Evolutionary conservation across 495 filamentous ascomycete species (phyloP).

Genomic region (Aspergillus bertholletiae): DNA sequence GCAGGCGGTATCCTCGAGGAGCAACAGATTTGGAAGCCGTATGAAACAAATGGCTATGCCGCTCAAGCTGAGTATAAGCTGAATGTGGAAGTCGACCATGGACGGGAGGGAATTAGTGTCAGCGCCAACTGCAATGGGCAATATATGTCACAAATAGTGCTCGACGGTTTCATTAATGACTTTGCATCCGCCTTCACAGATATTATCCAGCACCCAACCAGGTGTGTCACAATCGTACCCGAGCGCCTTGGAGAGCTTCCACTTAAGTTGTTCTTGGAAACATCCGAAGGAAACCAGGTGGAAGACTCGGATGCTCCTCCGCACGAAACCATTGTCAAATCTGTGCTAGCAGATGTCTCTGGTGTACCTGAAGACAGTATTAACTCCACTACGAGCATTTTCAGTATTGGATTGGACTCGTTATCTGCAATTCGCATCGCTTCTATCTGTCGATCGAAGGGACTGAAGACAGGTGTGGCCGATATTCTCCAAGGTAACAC

Average conservation of each 20-base stretch:
- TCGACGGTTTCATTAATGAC: conserved; percentile 42
- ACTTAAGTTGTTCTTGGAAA: conserved; percentile 2
- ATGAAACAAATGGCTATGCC: conserved; percentile 61
- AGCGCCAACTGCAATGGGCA: conserved; percentile 16
- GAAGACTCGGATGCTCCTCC: conserved; percentile 4
- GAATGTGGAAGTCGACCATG: conserved; percentile 24
- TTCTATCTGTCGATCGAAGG: conserved; percentile 57
- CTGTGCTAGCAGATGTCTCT: conserved; percentile 61
- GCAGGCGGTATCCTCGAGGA: conserved; percentile 13
- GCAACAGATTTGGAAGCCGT: conserved; percentile 50
- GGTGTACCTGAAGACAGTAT: conserved; percentile 59
- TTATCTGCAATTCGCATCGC: conserved; percentile 79
- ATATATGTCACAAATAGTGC: conserved; percentile 27
- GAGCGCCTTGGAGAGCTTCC: conserved; percentile 20
- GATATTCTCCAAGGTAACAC: conserved; percentile 64
- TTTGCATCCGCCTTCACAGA: conserved; percentile 46
- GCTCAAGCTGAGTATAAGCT: conserved; percentile 58
- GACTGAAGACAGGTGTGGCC: conserved; percentile 56
- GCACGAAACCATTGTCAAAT: conserved; percentile 51
- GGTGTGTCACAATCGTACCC: conserved; percentile 21
- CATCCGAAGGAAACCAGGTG: neutral
- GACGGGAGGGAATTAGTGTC: conserved; percentile 33
- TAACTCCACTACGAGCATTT: conserved; percentile 62
- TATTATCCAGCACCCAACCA: conserved; percentile 26
- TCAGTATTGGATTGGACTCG: conserved; percentile 85